phyloP scores from a whole-genome alignment of 2,329 filamentous ascomycete genomes.

The Cadophora sp. region DNA sequence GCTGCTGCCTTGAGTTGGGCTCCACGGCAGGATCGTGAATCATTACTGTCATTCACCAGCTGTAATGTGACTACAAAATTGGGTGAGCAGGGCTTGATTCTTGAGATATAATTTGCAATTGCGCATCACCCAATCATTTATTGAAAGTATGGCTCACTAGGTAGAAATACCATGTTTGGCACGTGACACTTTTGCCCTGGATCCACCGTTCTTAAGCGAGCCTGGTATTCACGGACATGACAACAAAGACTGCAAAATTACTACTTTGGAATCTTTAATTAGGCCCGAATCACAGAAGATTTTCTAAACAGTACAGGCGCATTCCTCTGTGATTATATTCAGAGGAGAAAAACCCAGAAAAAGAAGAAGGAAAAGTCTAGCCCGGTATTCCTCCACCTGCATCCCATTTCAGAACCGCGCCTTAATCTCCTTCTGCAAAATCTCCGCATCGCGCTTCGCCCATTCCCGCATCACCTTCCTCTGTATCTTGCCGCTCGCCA shows the following conservation, averaged over 20 bases:
- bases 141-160: no score
- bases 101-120: no score
- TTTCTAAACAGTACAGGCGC: no score
- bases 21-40: neutral
- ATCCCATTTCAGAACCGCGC: slow-evolving; percentile 26
- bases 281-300: neutral
- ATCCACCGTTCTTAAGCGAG: neutral
- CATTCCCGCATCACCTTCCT: slow-evolving; percentile 37
- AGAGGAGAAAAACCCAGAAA: neutral
- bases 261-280: neutral
- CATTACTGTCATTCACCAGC: neutral
- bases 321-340: no score
- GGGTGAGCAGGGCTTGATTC: no score
- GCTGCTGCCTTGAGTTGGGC: neutral
- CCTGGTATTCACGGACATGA: neutral
- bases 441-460: slow-evolving; percentile 54
- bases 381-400: neutral
- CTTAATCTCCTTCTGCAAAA: slow-evolving; percentile 36
- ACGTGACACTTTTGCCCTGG: no score
- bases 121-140: no score
- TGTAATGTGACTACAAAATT: no score
- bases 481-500: slow-evolving; percentile 56
- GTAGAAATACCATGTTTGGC: no score
- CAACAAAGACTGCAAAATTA: neutral
- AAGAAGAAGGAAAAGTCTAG: neutral